Evolutionary conservation across 208 protist species (phyloP), one percentile per base, ranked within the genome.

Genomic region (Leishmania tropica): DNA sequence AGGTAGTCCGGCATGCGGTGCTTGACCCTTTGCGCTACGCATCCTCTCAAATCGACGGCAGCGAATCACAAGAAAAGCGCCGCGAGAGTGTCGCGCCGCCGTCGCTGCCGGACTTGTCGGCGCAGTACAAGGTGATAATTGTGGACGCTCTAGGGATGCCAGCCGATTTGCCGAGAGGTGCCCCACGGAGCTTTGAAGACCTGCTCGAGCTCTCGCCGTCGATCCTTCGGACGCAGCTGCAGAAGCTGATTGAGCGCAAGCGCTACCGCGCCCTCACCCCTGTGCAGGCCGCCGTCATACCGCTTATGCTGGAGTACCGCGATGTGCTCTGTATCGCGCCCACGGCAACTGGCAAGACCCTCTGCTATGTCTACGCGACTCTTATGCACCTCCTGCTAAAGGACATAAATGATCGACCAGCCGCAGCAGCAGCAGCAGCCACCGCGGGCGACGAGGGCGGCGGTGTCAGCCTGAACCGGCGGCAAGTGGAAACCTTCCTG

Each of bases 331-430:
- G 89, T 77, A 89, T 98, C 60, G 88, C 97, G 28, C 92, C 94
- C 1, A 97, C 97, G 6, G 93, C 95, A 15, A 96, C 94, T 24
- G 97, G 97, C n/a, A 99, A 98, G 81, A 98, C 96, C 15, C 87
- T 98, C 48, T 89, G 90, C 56, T 98, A 98, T 86, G 89, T 89
- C n/a, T 91, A 98, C 80, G 92, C 96, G 15, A 84, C 88, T 21
- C 81, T 98, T 60, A 76, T 97, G 79, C 87, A 91, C 64, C 76
- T 98, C 24, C 67, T 90, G 56, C 58, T 93, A 60, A 81, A 87
- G 75, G 85, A 86, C 54, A 83, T 82, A 53, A 76, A 48, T 21
- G 81, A 67, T 17, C 74, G 53, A 1, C 42, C 68, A 5, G 17
- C 74, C 19, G 37, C 21, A 17, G 24, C 13, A 6, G 60, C 51